A percentile compares a stretch with the other conserved stretches of the same genome.
phyloP scores from a whole-genome alignment of 352 stramenopile genomes.

The Stephanocyclus meneghinianus region DNA sequence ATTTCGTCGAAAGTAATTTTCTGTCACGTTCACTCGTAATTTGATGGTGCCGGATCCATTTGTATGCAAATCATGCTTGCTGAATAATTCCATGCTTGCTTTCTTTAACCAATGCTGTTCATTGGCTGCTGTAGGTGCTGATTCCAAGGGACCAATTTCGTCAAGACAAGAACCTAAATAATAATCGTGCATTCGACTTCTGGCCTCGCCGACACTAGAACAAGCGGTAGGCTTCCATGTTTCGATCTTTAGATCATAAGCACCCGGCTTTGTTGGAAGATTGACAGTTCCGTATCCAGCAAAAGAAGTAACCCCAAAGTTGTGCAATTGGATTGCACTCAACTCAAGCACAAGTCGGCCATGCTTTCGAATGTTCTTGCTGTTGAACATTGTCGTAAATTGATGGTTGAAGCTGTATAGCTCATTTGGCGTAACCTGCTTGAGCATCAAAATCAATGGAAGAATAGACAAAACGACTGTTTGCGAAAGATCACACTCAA shows the following conservation, averaged over 20 bases:
- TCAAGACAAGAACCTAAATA: conserved; percentile 34
- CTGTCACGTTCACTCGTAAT: conserved; percentile 17
- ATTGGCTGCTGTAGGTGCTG: conserved; percentile 11
- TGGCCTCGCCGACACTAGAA: conserved; percentile 11
- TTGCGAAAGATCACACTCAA: conserved; percentile 5
- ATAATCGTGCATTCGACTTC: conserved; percentile 27
- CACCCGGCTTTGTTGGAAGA: conserved; percentile 24
- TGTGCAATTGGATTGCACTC: conserved; percentile 31
- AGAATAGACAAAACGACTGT: conserved; percentile 17
- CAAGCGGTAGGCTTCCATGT: conserved; percentile 30
- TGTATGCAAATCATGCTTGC: conserved; percentile 26
- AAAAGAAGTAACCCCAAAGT: conserved; percentile 41
- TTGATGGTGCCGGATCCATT: conserved; percentile 22
- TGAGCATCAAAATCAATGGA: conserved; percentile 22
- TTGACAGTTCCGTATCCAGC: conserved; percentile 24
- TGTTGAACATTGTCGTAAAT: conserved; percentile 34
- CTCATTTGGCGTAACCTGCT: neutral
- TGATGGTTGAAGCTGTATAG: conserved; percentile 37
- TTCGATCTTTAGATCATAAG: conserved; percentile 18
- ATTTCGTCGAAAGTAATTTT: conserved; percentile 14
- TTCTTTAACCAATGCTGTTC: conserved; percentile 23
- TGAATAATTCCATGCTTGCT: conserved; percentile 16
- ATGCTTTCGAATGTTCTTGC: neutral
- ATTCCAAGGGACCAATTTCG: conserved; percentile 28
- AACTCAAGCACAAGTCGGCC: conserved; percentile 25